Conservation (phyloP, 768 basidiomycete species). For the Suillus decipiens region DNA sequence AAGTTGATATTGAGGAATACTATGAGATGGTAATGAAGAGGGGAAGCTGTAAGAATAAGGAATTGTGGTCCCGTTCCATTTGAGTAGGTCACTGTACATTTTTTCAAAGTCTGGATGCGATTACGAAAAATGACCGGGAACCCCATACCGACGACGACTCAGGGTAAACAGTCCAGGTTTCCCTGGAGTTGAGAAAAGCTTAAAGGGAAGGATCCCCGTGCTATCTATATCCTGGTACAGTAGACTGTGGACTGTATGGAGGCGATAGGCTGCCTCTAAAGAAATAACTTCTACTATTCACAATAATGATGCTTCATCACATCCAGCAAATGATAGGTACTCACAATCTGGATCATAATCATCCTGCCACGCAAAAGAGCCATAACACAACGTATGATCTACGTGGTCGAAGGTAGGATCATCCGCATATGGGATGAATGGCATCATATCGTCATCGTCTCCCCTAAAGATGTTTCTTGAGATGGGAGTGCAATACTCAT, state of each 20-base stretch:
- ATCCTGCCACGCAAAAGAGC: conserved; percentile 52
- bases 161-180: conserved; percentile 29
- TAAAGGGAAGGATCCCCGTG: conserved; percentile 46
- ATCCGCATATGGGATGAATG: conserved; percentile 65
- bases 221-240: conserved; percentile 48
- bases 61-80: conserved; percentile 28
- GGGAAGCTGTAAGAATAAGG: conserved; percentile 22
- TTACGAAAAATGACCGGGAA: conserved; percentile 30
- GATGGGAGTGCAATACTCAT: conserved; percentile 59
- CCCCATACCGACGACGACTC: conserved; percentile 23
- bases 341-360: conserved; percentile 43
- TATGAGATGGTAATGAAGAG: conserved; percentile 8
- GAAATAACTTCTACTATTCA: conserved; percentile 50
- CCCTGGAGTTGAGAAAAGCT: conserved; percentile 31
- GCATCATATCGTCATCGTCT: conserved; percentile 58
- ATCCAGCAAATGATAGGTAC: conserved; percentile 15
- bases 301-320: background rate
- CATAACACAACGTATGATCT: conserved; percentile 44
- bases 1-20: conserved; percentile 31
- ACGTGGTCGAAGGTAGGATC: conserved; percentile 51
- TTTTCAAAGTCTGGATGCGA: conserved; percentile 9
- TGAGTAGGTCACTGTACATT: conserved; percentile 33
- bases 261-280: conserved; percentile 46
- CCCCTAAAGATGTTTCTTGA: conserved; percentile 49
- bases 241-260: conserved; percentile 42